phyloP scores from a whole-genome alignment of 2,329 filamentous ascomycete species.

The Lachnellula suecica region DNA sequence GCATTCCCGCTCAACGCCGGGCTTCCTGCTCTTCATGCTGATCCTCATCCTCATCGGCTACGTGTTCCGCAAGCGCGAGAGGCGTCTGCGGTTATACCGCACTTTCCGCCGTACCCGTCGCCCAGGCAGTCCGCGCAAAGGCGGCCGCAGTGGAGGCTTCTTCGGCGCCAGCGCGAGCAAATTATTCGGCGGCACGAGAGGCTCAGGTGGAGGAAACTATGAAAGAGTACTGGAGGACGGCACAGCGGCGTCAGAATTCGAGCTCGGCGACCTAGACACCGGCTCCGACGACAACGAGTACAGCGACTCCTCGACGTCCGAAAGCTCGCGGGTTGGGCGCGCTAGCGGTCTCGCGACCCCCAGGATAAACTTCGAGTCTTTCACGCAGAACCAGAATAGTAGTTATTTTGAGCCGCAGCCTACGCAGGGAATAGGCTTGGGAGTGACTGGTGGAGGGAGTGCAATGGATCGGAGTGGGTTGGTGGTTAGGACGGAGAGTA shows the following conservation, averaged over 20 bases:
- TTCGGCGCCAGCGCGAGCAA: constrained; percentile 56
- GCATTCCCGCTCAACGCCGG: constrained; percentile 67
- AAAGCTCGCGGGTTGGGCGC: constrained; percentile 54
- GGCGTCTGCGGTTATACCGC: constrained; percentile 60
- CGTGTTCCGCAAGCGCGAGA: constrained; percentile 77
- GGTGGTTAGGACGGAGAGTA: constrained; percentile 79
- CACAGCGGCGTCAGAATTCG: constrained; percentile 67
- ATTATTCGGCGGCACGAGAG: constrained; percentile 65
- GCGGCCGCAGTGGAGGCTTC: constrained; percentile 45
- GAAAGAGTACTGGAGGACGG: constrained; percentile 86
- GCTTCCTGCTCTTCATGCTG: constrained; percentile 74
- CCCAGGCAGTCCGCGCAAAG: constrained; percentile 47
- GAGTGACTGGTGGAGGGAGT: constrained; percentile 22
- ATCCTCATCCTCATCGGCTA: constrained; percentile 69
- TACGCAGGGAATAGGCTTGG: constrained; percentile 22
- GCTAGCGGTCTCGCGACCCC: constrained; percentile 69
- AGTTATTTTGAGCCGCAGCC: constrained; percentile 27
- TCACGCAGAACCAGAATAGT: too few relatives aligned
- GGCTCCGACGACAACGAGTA: constrained; percentile 60
- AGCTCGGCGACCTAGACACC: constrained; percentile 64
- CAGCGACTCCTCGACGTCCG: constrained; percentile 63
- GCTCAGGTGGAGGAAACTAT: constrained; percentile 60
- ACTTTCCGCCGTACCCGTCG: constrained; percentile 43
- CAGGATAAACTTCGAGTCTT: constrained; percentile 52
- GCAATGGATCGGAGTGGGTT: constrained; percentile 68